Conservation (phyloP, 2,329 filamentous ascomycete genomes). For the Botrytis cinerea region DNA sequence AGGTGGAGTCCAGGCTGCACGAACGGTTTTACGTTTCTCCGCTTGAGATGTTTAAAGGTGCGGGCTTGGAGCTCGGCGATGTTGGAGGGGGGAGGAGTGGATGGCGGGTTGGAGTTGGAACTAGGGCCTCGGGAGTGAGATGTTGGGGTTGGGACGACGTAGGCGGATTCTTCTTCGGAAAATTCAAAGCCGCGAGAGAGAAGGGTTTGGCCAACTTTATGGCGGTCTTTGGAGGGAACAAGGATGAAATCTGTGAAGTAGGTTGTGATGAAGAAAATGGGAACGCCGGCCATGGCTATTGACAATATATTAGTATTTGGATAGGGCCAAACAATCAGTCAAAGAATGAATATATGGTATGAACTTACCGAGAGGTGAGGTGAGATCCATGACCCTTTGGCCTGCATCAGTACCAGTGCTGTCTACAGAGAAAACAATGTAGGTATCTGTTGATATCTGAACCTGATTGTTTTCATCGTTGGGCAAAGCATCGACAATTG, state of each 20-base stretch:
- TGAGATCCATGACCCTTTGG: constrained; percentile 87
- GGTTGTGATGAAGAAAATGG: constrained; percentile 98
- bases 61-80: constrained; percentile 77
- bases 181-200: constrained; percentile 82
- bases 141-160: constrained; percentile 53
- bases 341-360: not conserved
- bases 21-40: constrained; percentile 71
- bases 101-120: constrained; percentile 52
- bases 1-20: constrained; percentile 70
- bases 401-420: constrained; percentile 89
- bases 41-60: constrained; percentile 82
- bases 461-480: constrained; percentile 55
- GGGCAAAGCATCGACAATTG: constrained; percentile 66
- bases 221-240: constrained; percentile 73
- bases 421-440: constrained; percentile 85
- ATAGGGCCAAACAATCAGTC: not conserved
- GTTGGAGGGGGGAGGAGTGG: constrained; percentile 75
- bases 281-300: constrained; percentile 79
- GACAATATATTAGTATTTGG: not conserved
- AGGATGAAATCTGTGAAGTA: constrained; percentile 98
- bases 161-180: constrained; percentile 69
- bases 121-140: constrained; percentile 44
- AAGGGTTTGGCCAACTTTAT: constrained; percentile 74
- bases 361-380: constrained; percentile 65
- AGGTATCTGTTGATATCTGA: constrained; percentile 78